Evolutionary conservation across 2,329 filamentous ascomycete genomes (phyloP).

Genomic region (Aphanocladium album): DNA sequence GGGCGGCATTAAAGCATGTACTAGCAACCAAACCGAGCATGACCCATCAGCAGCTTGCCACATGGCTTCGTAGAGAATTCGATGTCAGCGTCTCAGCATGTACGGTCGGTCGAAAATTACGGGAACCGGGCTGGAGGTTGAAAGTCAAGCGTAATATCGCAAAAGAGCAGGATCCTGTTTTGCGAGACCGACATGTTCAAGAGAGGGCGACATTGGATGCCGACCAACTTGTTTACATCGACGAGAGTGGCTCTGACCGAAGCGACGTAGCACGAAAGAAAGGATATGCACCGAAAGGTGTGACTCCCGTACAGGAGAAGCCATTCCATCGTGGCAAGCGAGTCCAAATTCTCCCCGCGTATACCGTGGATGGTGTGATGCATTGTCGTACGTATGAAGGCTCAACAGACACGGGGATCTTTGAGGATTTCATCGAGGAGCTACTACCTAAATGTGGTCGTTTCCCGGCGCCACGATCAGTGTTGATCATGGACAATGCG

Average conservation of each 20-base stretch:
- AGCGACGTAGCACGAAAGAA: neutral
- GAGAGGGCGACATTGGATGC: too few species aligned
- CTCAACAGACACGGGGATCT: neutral
- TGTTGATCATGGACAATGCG: neutral
- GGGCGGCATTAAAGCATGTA: too few species aligned
- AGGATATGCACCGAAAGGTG: conserved; percentile 10
- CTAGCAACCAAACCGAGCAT: too few species aligned
- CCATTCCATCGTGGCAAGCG: conserved; percentile 10
- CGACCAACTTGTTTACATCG: conserved; percentile 8
- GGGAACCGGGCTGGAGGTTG: too few species aligned
- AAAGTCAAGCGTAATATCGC: too few species aligned
- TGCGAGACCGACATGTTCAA: too few species aligned
- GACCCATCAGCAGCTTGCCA: too few species aligned
- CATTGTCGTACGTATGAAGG: neutral
- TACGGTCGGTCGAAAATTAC: too few species aligned
- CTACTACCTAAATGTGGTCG: neutral
- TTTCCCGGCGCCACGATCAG: neutral
- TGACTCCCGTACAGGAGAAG: conserved; percentile 9
- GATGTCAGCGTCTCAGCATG: too few species aligned
- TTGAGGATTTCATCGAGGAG: neutral
- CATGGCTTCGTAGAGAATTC: too few species aligned
- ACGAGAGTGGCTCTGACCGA: conserved; percentile 11
- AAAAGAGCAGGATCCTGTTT: too few species aligned
- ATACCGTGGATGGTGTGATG: conserved; percentile 2
- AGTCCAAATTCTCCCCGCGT: conserved; percentile 8